Evolutionary conservation across 2,329 filamentous ascomycete genomes (phyloP), one percentile per base, ranked within the genome.

Genomic region (Colletotrichum endophyticum): DNA sequence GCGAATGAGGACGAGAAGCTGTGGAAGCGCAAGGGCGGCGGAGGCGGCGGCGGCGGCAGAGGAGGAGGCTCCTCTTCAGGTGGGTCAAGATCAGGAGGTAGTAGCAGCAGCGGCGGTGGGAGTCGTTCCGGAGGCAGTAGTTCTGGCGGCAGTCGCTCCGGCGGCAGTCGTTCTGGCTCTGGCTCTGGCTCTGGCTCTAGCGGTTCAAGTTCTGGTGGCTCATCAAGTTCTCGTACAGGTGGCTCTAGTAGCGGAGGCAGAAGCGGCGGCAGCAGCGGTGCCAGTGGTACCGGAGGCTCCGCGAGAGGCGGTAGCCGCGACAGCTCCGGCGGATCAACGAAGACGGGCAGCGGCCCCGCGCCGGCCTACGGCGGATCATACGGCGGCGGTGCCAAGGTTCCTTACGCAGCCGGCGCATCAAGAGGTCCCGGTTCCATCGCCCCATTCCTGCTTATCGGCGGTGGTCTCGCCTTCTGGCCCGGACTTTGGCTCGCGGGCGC

Each of bases 321-420:
- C 67, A 88, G 86, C 74, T 36, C 80, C 0, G 91, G 91, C 78
- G 91, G 91, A 66, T 81, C 84, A 11, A 93, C 93, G 5, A 87
- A 84, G 6, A 84, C 87, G 8, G 93, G 94, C 75, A 90, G 89
- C 68, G 93, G 94, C 19, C 85, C 89, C 1, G 80, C 86, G 19
- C 92, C 91, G 5, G 77, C 81, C 1, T 95, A 90, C 80, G 93
- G 92, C 61, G 91, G 92, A 49, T 92, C 89, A 83, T 96, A 95
- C 81, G 90, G 90, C 49, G 94, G 94, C 66, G 95, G 95, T 66
- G 89, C 92, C 0, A 76, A 86, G 4, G 81, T 82, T 1, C 94
- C 95, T 3, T 96, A 94, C 84, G 77, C 80, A 3, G 79, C 94
- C 4, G 93, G 93, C 8, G 59, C 59, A 34, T 63, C 59, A 28